phyloP scores from a whole-genome alignment of 305 asterid genomes.

The Stenogyne calaminthoides region DNA sequence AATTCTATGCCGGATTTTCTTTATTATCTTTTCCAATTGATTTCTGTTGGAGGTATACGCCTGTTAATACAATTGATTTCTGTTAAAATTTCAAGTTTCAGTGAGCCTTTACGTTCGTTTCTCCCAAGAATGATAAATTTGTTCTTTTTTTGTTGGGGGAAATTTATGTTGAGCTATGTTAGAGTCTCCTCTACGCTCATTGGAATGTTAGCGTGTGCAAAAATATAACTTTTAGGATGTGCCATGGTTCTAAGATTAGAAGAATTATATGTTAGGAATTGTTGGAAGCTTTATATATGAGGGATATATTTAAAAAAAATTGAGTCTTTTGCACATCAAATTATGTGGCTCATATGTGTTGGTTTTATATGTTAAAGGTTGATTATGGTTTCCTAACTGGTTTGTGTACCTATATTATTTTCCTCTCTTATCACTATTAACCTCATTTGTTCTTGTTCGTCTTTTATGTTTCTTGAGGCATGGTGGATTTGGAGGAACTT shows the following conservation, averaged over 20 bases:
- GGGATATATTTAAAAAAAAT: background rate
- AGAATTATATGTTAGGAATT: background rate
- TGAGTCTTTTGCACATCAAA: background rate
- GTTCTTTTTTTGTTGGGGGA: background rate
- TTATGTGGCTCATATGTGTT: background rate
- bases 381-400: background rate
- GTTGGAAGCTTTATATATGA: slow-evolving; percentile 1
- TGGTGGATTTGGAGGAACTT: slow-evolving; percentile 29
- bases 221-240: background rate
- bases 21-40: background rate
- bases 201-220: no score
- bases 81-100: background rate
- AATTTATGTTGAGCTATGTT: background rate
- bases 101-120: background rate
- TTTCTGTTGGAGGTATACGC: background rate
- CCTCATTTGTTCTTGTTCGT: slow-evolving; percentile 13
- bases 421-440: background rate
- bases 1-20: background rate
- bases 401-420: background rate
- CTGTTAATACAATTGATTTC: background rate
- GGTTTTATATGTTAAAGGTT: slow-evolving; percentile 10
- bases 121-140: background rate
- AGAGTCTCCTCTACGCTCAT: no score
- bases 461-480: slow-evolving; percentile 20
- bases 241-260: background rate